Percentiles rank a stretch among this genome's conserved stretches.
Evolutionary conservation across 2,329 filamentous ascomycete genomes (phyloP).

Genomic region (Rugonectria rugulosa): DNA sequence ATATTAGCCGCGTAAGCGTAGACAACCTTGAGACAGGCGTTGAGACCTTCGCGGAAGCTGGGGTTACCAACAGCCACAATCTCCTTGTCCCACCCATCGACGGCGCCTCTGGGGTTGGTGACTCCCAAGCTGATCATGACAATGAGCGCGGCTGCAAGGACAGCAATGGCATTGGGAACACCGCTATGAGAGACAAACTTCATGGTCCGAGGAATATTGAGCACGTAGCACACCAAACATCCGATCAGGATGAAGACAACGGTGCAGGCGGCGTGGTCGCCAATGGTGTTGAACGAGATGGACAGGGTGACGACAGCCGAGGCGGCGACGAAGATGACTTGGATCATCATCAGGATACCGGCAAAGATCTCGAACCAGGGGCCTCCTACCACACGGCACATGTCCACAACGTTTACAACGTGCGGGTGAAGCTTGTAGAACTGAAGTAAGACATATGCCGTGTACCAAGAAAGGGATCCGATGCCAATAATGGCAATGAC

Average conservation of each 20-base stretch:
- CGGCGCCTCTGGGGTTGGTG: slow-evolving; percentile 27
- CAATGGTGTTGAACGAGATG: slow-evolving; percentile 72
- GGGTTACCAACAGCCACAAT: slow-evolving; percentile 34
- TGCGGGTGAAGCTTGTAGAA: slow-evolving; percentile 74
- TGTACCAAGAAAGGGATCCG: slow-evolving; percentile 70
- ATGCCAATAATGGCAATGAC: slow-evolving; percentile 71
- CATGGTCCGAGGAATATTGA: slow-evolving; percentile 72
- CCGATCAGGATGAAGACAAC: slow-evolving; percentile 70
- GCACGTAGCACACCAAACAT: slow-evolving; percentile 64
- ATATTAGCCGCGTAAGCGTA: slow-evolving; percentile 42
- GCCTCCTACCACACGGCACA: slow-evolving; percentile 61
- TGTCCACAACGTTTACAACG: slow-evolving; percentile 73
- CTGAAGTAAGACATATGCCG: slow-evolving; percentile 58
- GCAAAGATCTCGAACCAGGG: slow-evolving; percentile 33
- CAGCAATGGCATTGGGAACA: slow-evolving; percentile 38
- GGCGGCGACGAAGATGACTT: slow-evolving; percentile 74
- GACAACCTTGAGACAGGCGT: slow-evolving; percentile 39
- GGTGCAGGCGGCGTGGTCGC: slow-evolving; percentile 66
- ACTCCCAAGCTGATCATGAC: slow-evolving; percentile 42
- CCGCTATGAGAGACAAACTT: slow-evolving; percentile 40
- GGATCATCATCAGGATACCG: slow-evolving; percentile 70
- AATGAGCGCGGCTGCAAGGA: slow-evolving; percentile 38
- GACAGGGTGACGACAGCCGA: slow-evolving; percentile 71
- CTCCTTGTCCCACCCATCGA: slow-evolving; percentile 35
- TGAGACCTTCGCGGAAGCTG: slow-evolving; percentile 36